Conservation (phyloP, 306 rosid species). For the Neltuma alba region DNA sequence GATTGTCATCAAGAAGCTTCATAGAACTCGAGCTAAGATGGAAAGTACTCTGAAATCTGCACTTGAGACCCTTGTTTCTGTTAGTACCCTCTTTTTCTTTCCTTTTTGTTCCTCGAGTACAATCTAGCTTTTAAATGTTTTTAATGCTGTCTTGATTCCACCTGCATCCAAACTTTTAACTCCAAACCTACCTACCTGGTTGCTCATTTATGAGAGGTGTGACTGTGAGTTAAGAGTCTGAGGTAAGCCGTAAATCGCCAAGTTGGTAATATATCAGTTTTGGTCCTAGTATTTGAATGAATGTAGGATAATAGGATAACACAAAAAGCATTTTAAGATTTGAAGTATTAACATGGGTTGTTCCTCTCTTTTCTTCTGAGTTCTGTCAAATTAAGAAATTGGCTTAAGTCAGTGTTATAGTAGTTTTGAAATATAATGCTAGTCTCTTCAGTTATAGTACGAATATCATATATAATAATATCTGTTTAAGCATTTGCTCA, state of each 20-base stretch:
- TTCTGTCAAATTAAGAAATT: background rate
- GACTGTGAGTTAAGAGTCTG: background rate
- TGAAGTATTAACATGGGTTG: background rate
- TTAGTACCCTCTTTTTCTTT: conserved; percentile 42
- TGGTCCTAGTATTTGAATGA: background rate
- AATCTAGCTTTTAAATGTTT: background rate
- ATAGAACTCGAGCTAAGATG: conserved; percentile 58
- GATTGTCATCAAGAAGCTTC: conserved; percentile 65
- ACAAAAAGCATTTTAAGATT: background rate
- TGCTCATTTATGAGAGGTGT: background rate
- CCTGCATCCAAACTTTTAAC: background rate
- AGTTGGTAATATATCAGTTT: too few relatives aligned
- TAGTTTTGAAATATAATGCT: background rate
- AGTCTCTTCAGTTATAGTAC: background rate
- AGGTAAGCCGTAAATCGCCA: too few relatives aligned
- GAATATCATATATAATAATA: background rate
- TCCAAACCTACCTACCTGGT: background rate
- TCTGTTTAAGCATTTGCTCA: background rate
- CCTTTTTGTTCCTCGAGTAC: background rate
- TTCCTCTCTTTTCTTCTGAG: background rate
- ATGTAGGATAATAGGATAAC: background rate
- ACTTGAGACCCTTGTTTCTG: conserved; percentile 71
- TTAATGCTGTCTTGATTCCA: background rate
- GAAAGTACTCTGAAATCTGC: conserved; percentile 71
- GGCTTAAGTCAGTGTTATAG: background rate